Base-by-base conservation (phyloP, 169 alveolate species). In the Besnoitia besnoiti region DNA sequence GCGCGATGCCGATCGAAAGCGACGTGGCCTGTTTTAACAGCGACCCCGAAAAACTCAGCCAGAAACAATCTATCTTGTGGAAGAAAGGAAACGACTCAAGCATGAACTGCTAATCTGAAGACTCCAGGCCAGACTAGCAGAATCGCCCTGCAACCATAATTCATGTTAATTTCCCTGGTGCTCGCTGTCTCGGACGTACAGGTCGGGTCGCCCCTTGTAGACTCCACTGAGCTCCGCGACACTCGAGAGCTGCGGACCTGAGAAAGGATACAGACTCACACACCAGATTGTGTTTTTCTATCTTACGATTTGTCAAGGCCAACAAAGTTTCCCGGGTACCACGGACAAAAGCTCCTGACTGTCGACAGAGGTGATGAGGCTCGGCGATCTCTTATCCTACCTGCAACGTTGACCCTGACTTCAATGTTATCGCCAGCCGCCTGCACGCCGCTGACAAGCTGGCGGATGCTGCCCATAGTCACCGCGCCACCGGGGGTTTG, bases 401-500 rank as follows among this genome's bases (percentile, higher is more conserved):
- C 87, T 77, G 37, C 55, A 27, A 39, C 87, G 40, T 1, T 40
- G 49, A 77, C 37, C 14, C 40, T 77, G 30, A 77, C 87, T 44
- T 77, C 61, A 4, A 77, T 35, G 59, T 40, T 77, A 2, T 77
- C 87, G 33, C 59, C 59, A 0, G 59, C 16, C 33, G 87, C 12
- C 39, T 77, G 37, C 40, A 77, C 40, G 1, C 40, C 37, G 42
- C n/a, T 14, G n/a, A 77, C 59, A 30, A 77, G 40, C 37, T 77
- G 19, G 35, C 59, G 5, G 40, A 77, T 42, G 37, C 40, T 37
- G 12, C 44, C 87, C 21, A 77, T 51, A 42, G 87, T 77, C 61
- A 77, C 40, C 1, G 35, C 8, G n/a, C 87, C 87, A 16, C 87
- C 87, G 33, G 40, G 49, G 7, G 87, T 77, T 77, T 77, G 59